Evolutionary conservation across 2,329 filamentous ascomycete species (phyloP), one percentile per base, ranked within the genome.

Genomic region (Corynespora cassiicola): DNA sequence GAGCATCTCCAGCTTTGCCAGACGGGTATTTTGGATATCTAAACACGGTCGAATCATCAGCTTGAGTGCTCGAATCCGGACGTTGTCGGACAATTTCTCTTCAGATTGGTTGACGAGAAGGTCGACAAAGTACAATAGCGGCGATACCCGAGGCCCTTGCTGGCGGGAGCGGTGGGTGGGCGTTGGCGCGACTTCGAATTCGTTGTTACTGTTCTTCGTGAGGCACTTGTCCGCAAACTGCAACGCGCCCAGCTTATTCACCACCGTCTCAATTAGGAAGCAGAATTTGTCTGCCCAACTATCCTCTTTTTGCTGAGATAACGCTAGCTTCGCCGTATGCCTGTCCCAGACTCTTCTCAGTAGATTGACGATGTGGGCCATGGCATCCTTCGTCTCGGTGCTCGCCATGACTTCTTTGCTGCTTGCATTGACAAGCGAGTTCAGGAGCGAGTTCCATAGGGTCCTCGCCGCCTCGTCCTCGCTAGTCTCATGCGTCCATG

Each of bases 381-480:
- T 78, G 42, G 91, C 92, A 45, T 84, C 80, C 58, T 88, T 87
- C 1, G 90, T 88, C 45, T 97, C 92, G 9, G 80, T 80, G 0
- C 90, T 90, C 6, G 91, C 85, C 56, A 92, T 95, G 54, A 99
- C 86, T 67, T 99, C 94, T 68, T 96, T 95, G 26, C 78, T 79
- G 16, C 85, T 85, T 24, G 87, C 87, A 31, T 80, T 78, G 2
- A 83, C 79, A 17, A 90, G 73, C 1, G 85, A 80, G 3, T 74
- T 71, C 27, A 88, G 74, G 9, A 90, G 72, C 1, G 78, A 74
- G 18, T 72, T 65, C 85, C 85, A 88, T 23, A 88, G 73, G 6
- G 69, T 73, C 7, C 84, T 77, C 7, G 86, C 72, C 3, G 77
- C 67, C 21, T 66, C 56, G 20, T 75, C 69, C 25, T 62, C 61